Percentiles rank a stretch among this genome's conserved stretches.
These are phyloP conservation scores for Pisolithus sp. DNA, from an alignment of 768 basidiomycete genomes.

Conservation along the genomic window DNA sequence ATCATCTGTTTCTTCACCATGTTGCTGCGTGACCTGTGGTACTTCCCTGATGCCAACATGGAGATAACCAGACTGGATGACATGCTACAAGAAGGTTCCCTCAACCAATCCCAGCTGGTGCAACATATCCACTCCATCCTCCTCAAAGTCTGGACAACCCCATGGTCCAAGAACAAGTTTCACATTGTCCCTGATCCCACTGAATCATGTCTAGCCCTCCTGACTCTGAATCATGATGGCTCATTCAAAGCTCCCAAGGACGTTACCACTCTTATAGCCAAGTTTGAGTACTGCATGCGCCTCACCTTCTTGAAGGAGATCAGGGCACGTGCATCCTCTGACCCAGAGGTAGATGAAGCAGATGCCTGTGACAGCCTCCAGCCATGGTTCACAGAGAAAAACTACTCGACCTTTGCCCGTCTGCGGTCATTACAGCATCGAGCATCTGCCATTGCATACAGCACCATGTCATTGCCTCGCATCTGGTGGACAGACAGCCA, in stretches of 20 bases:
- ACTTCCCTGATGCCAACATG: no score
- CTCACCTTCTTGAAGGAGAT: neutral
- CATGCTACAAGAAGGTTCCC: no score
- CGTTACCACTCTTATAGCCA: constrained; percentile 1
- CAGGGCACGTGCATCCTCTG: neutral
- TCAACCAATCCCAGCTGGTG: no score
- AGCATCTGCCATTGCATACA: neutral
- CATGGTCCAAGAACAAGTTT: no score
- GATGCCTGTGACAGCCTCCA: neutral
- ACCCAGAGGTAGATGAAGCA: neutral
- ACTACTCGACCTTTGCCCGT: neutral
- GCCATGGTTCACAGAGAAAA: neutral
- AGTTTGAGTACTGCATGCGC: constrained; percentile 4
- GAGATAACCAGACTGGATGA: no score
- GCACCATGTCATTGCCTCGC: neutral
- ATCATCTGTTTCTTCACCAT: no score
- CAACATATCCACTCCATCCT: no score
- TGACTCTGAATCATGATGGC: no score
- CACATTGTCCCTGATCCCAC: no score
- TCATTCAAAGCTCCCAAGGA: neutral
- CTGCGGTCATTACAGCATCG: neutral
- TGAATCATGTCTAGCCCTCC: no score
- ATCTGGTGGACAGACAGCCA: constrained; percentile 7
- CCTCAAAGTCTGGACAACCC: no score
- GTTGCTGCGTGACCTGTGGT: no score